Base-by-base conservation (phyloP, 495 filamentous ascomycete species). In the Aspergillus leporis region DNA sequence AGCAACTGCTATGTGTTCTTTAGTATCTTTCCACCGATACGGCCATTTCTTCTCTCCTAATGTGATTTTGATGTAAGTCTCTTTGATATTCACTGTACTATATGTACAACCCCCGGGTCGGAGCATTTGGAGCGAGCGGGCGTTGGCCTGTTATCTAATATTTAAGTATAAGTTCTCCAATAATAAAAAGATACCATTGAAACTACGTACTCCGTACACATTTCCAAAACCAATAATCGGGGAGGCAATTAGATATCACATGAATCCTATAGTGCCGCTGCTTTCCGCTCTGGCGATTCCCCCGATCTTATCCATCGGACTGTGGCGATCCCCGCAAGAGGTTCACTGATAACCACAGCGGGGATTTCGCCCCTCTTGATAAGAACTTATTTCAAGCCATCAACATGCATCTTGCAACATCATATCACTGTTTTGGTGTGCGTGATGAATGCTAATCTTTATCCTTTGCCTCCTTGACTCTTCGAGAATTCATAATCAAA, bases 321-420 rank as follows among this genome's bases (percentile, higher is more conserved):
- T 38, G 73, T 77, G 77, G 73, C 77, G 77, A 79, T 79, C 72
- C 69, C 76, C 76, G 76, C 43, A 53, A 16, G 19, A 32, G 3
- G 43, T 31, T 9, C 47, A 36, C 16, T 41, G 51, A 63, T 50
- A 60, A 31, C 53, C 3, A 36, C 30, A 30, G 46, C 50, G 54
- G 55, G 55, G 46, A 22, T 19, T 36, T 51, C n/a, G 23, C 48
- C 23, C 23, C 48, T 23, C 19, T 23, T n/a, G 54, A 56, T 49
- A 56, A 56, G 43, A 49, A 8, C 25, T 10, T 30, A 30, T 25
- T 1, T 28, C 49, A 10, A 28, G 18, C 49, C 22, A 25, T 9
- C 49, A 28, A 28, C 25, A 28, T 28, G 25, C 25, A 28, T 6
- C 25, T 28, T 28, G 6, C 25, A 28, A 28, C 25, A 6, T 51